These are phyloP conservation scores for Anacardium occidentale DNA, from an alignment of 345 rosid species.

Conservation along the genomic window DNA sequence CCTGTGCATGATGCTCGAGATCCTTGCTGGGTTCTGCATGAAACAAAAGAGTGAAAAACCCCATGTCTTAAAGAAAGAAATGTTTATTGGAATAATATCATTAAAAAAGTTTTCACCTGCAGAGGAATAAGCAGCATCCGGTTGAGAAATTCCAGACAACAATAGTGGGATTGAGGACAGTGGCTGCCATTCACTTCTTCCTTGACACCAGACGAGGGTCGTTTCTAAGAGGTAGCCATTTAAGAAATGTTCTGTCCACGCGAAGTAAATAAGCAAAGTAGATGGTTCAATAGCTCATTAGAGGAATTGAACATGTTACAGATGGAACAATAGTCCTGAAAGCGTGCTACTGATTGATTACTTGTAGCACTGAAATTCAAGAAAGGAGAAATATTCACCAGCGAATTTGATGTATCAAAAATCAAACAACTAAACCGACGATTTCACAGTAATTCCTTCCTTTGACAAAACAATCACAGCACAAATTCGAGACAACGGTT, in stretches of 20 bases:
- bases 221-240: constrained; percentile 68
- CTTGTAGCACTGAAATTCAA: constrained; percentile 17
- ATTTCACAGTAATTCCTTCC: too few relatives aligned
- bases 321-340: constrained; percentile 41
- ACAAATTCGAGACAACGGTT: constrained; percentile 20
- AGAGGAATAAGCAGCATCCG: constrained; percentile 28
- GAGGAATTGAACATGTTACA: constrained; percentile 45
- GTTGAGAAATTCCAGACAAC: constrained; percentile 43
- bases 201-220: constrained; percentile 84
- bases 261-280: constrained; percentile 47
- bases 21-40: constrained; percentile 21
- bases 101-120: constrained; percentile 34
- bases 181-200: constrained; percentile 83
- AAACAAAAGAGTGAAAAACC: constrained; percentile 14
- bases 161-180: constrained; percentile 68
- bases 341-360: constrained; percentile 21
- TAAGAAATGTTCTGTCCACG: constrained; percentile 79
- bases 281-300: constrained; percentile 44
- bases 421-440: not conserved
- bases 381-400: constrained; percentile 2
- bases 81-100: not conserved
- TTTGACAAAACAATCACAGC: constrained; percentile 12
- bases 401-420: not conserved
- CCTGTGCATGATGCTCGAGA: constrained; percentile 14
- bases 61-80: constrained; percentile 8